Conservation (phyloP, 371 early-diverging fungal species). For the Mortierella sp. region DNA sequence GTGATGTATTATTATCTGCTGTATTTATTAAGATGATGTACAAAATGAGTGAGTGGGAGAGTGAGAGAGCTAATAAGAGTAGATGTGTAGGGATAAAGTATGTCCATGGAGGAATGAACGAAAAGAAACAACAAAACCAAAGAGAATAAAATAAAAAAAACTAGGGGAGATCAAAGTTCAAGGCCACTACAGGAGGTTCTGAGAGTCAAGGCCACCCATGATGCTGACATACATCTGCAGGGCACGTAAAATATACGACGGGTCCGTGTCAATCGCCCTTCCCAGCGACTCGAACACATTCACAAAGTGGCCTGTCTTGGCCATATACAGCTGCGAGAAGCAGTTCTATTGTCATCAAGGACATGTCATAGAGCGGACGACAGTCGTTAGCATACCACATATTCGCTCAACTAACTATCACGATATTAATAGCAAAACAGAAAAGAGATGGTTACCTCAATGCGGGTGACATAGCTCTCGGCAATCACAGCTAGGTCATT, state of each 20-base stretch:
- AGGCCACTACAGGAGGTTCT: constrained; percentile 17
- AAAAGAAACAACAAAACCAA: too few relatives aligned
- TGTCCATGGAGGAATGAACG: too few relatives aligned
- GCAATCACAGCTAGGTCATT: constrained; percentile 69
- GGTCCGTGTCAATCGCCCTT: constrained; percentile 70
- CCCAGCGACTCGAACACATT: constrained; percentile 70
- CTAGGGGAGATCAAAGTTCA: too few relatives aligned
- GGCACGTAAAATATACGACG: constrained; percentile 70
- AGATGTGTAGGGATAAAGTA: neutral
- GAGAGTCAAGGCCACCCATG: constrained; percentile 43
- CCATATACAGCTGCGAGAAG: constrained; percentile 70
- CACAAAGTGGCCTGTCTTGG: constrained; percentile 70
- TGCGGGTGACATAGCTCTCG: constrained; percentile 72
- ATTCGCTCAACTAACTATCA: neutral
- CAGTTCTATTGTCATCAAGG: constrained; percentile 61
- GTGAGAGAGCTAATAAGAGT: neutral
- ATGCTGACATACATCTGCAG: constrained; percentile 71
- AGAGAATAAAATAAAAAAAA: too few relatives aligned
- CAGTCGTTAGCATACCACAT: neutral
- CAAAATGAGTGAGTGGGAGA: too few relatives aligned
- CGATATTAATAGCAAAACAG: neutral
- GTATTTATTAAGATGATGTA: too few relatives aligned
- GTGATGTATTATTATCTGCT: too few relatives aligned
- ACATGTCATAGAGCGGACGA: neutral
- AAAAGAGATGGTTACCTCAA: constrained; percentile 58